Base-by-base conservation (phyloP, 345 rosid species). In the Luvunga scandens region DNA sequence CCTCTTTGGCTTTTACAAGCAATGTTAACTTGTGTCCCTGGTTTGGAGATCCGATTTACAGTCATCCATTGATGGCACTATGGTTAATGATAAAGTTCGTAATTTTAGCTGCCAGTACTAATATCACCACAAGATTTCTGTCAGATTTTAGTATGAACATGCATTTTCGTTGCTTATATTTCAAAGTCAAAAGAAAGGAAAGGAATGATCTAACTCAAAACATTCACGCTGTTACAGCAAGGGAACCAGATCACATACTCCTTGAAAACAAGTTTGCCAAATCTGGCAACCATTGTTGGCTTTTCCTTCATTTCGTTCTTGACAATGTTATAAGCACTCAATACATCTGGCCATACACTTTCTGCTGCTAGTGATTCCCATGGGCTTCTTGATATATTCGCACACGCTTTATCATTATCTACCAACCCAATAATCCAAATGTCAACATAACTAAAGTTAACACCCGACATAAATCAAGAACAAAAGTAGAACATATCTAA, bases 321-420 rank as follows among this genome's bases (percentile, higher is more conserved):
- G 45, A 39, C 45, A 39, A 39, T 2, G 12, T 39, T 39, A 9
- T 13, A 39, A 39, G 45, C 45, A 39, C 45, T 79, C 30, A 89
- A n/a, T 50, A 94, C 75, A 69, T 88, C 90, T 65, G 79, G 88
- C 80, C 59, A 80, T 5, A 92, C 84, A 33, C 76, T 83, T 83
- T 88, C 91, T 0, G 89, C 91, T 0, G 89, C 89, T 48, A 89
- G 57, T 30, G 42, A 75, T 31, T 66, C 78, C 91, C 90, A 87
- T 14, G 85, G 85, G 56, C 81, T 78, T 78, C 53, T 77, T n/a
- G 42, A 25, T 28, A 2, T 13, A 34, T 80, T 80, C 62, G 62
- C 77, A 36, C 45, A 75, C 28, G 0, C 66, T 76, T 67, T 86
- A 34, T 30, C 63, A 65, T 79, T 72, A 63, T 77, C 85, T 83